phyloP scores from a whole-genome alignment of 306 rosid species.

The Lathyrus sativus region DNA sequence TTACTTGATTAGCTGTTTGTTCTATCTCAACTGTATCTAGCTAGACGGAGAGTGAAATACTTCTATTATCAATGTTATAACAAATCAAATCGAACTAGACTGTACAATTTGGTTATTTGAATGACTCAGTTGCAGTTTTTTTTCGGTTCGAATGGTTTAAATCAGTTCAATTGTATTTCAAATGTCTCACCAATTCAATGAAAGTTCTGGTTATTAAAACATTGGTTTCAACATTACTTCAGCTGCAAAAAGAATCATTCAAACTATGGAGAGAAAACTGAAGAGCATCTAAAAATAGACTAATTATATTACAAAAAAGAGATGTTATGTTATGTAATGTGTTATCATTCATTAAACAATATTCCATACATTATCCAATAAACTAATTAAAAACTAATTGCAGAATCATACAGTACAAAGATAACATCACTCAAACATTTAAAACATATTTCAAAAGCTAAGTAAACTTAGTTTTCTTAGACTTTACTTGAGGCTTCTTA shows the following conservation, averaged over 20 bases:
- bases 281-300: background rate
- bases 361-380: background rate
- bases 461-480: slow-evolving; percentile 72
- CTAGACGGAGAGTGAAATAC: background rate
- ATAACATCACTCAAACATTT: background rate
- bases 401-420: slow-evolving; percentile 29
- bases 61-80: too few species aligned
- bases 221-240: slow-evolving; percentile 13
- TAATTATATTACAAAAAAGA: slow-evolving; percentile 1
- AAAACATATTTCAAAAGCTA: slow-evolving; percentile 38
- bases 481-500: slow-evolving; percentile 55
- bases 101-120: too few species aligned
- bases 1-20: background rate
- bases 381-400: background rate
- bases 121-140: too few species aligned
- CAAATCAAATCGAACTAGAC: too few species aligned
- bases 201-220: too few species aligned
- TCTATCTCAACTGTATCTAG: slow-evolving; percentile 20
- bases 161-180: too few species aligned
- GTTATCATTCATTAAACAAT: background rate
- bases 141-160: too few species aligned
- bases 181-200: too few species aligned
- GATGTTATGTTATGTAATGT: background rate
- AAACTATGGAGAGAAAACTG: background rate
- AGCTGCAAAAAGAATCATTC: background rate